Evolutionary conservation across 495 filamentous ascomycete genomes (phyloP), one percentile per base, ranked within the genome.

Genomic region (Diplogelasinospora grovesii): DNA sequence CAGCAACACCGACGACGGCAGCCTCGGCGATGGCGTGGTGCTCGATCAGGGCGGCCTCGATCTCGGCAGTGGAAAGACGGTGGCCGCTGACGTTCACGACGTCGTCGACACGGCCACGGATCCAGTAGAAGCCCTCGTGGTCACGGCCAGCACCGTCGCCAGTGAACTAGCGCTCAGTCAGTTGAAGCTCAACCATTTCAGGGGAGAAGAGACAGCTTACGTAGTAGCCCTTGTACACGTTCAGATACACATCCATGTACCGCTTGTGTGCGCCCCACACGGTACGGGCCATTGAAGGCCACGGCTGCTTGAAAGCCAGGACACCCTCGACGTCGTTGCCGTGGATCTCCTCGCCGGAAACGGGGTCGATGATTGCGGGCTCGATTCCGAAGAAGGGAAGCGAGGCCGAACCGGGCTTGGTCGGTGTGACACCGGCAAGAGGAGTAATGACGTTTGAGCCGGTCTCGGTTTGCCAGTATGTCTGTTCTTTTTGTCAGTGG

Each of bases 391-490:
- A 99, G 82, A 99, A 97, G 20, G 83, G 83, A 15, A 88, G 69
- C 2, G 83, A 85, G 5, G 83, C 83, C 48, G 74, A 81, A 30
- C 83, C 83, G 22, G 83, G 83, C 61, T 88, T 88, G 22, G 84
- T 86, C 5, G 84, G 82, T 7, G 83, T 88, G 21, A 85, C 65
- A 53, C 83, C 84, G 24, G 74, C 83, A 20, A 88, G 74, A 11
- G 83, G 83, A 4, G 83, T 80, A 51, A 88, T 87, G 48, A 94
- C 88, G 60, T 97, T 82, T 33, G 89, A 97, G 39, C 92, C 92
- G 8, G 92, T 99, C 71, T 99, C 92, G 45, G 92, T 99, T 81
- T 99, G 92, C 93, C 92, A 99, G 74, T 99, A 99, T 31, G 92
- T 99, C 89, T 97, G 55, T 36, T 27, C 45, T 41, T n/a, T n/a